Conservation (phyloP, 495 filamentous ascomycete species). For the Aspergillus olivimuriae region DNA sequence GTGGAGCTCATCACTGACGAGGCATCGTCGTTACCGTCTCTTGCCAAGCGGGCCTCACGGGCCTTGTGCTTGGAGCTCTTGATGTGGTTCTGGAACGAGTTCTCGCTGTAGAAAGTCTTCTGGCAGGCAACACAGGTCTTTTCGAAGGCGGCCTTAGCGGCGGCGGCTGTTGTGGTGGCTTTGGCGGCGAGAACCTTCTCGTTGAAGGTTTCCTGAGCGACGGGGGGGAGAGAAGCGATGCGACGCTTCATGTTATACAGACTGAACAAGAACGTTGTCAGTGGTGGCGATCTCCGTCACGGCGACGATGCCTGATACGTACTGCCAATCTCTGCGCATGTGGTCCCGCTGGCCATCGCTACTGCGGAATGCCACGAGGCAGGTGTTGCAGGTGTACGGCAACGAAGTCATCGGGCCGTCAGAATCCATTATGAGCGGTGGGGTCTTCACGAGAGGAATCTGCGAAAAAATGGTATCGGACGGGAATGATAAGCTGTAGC, state of each 20-base stretch:
- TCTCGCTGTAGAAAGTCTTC: conserved; percentile 92
- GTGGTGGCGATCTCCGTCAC: background rate
- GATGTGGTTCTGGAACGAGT: conserved; percentile 89
- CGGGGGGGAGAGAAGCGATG: conserved; percentile 83
- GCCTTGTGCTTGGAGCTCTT: conserved; percentile 85
- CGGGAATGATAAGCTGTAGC: background rate
- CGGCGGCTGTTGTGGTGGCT: conserved; percentile 72
- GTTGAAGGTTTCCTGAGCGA: conserved; percentile 87
- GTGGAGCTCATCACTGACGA: conserved; percentile 86
- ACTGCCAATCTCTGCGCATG: conserved; percentile 99
- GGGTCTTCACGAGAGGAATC: background rate
- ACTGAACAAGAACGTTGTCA: conserved; percentile 36
- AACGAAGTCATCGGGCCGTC: conserved; percentile 42
- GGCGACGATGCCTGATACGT: conserved; percentile 34
- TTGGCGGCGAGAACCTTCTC: conserved; percentile 96
- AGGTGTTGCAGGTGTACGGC: conserved; percentile 96
- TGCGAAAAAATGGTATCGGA: background rate
- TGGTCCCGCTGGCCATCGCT: conserved; percentile 90
- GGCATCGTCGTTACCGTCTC: conserved; percentile 54
- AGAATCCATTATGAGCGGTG: conserved; percentile 1
- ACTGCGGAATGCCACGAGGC: conserved; percentile 90
- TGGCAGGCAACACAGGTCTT: conserved; percentile 75
- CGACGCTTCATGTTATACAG: conserved; percentile 97
- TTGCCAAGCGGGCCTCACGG: conserved; percentile 46
- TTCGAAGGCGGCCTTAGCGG: conserved; percentile 84